Conservation (phyloP, 192 early-diverging fungal species). For the Pecoramyces ruminantium region DNA sequence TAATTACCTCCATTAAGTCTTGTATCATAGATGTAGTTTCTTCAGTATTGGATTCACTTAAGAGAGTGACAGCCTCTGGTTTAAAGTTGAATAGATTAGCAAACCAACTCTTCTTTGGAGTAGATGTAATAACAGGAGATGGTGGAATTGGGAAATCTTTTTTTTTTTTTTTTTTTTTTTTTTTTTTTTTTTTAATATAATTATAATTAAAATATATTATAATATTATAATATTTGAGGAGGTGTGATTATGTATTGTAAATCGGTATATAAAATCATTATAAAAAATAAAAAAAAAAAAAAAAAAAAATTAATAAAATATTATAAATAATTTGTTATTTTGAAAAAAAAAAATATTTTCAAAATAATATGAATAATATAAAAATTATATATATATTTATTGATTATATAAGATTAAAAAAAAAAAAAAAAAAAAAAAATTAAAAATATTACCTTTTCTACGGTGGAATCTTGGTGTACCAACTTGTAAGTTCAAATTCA, state of each 20-base stretch:
- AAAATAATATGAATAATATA: too few species aligned
- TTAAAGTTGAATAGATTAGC: constrained; percentile 21
- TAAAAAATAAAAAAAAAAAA: too few species aligned
- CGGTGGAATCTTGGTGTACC: constrained; percentile 20
- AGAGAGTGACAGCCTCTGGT: constrained; percentile 9
- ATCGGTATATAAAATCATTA: too few species aligned
- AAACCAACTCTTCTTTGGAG: constrained; percentile 24
- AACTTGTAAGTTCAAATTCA: not conserved
- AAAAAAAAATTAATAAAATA: too few species aligned
- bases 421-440: too few species aligned
- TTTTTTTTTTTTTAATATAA: not conserved
- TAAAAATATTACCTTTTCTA: constrained; percentile 5
- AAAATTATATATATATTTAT: too few species aligned
- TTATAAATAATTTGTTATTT: too few species aligned
- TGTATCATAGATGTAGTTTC: not conserved
- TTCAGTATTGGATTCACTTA: not conserved
- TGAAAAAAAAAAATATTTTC: too few species aligned
- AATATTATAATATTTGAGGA: too few species aligned
- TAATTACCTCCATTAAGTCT: not conserved
- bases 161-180: too few species aligned
- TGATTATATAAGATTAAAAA: too few species aligned
- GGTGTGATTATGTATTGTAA: too few species aligned
- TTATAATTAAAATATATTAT: not conserved
- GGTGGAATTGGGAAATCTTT: constrained; percentile 3
- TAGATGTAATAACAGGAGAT: constrained; percentile 14